Base-by-base conservation (phyloP, 805 yeast genomes). In the Kazachstania taianensis region DNA sequence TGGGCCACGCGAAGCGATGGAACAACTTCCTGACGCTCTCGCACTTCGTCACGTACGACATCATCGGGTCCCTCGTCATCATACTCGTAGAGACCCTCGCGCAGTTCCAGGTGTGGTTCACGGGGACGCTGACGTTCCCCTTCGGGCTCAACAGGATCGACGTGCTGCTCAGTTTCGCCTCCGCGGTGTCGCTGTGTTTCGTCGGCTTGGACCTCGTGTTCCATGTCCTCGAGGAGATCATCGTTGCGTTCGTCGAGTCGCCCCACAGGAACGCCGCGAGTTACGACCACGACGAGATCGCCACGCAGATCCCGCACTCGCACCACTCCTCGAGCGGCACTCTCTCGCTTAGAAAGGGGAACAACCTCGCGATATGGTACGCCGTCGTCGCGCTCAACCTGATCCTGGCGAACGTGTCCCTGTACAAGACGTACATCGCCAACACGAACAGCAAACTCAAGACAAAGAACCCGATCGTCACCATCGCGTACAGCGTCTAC, bases 61-160 rank as follows among this genome's bases (percentile, higher is more conserved):
- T 94, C 0, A 60, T 86, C 25, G 86, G 94, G 1, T 80, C 85
- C 28, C 49, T 78, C 2, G 66, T 81, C 12, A 68, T 79, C 2
- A 80, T 81, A 0, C 57, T 71, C 13, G 95, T 85, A 5, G 85
- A 80, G 40, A 69, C 85, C 9, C 71, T 89, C 72, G 71, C 84
- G n/a, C 92, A 87, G 52, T 89, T 89, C 58, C 94, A 84, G 44
- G 94, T 81, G 5, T 92, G 97, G 96, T 76, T 73, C 44, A 74
- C 72, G 38, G 73, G 87, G 5, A 81, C 94, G 1, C 65, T 92
- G 22, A 76, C 78, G 10, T 81, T 76, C 44, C 98, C 98, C 1
- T 89, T 89, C 65, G 98, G 97, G 0, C 63, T 89, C 18, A 94
- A 94, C n/a, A 67, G 98, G 40, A 68, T 83, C 12, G 96, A 89